Evolutionary conservation across 768 basidiomycete species (phyloP), one percentile per base, ranked within the genome.

Genomic region (Collybiopsis luxurians): DNA sequence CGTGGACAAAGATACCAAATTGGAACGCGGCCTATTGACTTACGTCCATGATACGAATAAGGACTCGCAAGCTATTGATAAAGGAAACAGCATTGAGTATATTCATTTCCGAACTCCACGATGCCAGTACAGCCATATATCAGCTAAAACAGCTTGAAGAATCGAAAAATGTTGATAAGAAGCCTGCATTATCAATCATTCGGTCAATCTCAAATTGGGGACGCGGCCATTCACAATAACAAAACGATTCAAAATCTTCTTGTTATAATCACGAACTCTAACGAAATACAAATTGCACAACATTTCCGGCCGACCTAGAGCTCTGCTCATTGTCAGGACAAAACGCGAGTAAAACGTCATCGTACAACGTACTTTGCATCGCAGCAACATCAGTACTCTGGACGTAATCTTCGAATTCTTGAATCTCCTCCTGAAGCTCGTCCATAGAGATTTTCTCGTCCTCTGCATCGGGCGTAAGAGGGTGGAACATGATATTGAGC

Each of bases 371-470:
- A 93, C 92, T 95, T 74, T 95, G 93, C 93, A 95, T 95, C 60
- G 93, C 95, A 62, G 89, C 87, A 60, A 98, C 72, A 70, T 98
- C 95, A 28, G 89, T 79, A 72, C 92, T 94, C 80, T 97, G 95
- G 61, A 96, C 84, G 67, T 85, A 89, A 66, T 94, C 92, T 12
- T 92, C 91, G 59, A 91, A 85, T 64, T 90, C 93, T 4, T 76
- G 77, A 59, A 97, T 79, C 79, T 90, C 82, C 72, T 98, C 96
- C 73, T 98, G 93, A 61, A 98, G 81, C 21, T 97, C 94, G 61
- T 96, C 93, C 60, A 89, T 79, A 2, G 94, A 96, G 51, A 98
- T 87, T 61, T 90, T 88, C 66, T 96, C 95, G 61, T 98, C 96
- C 92, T 96, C 95, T 93, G 69, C 4, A 31, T 3, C n/a, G n/a